Base-by-base conservation (phyloP, 2,329 filamentous ascomycete species). In the Arthrobotrys pseudoclavata region DNA sequence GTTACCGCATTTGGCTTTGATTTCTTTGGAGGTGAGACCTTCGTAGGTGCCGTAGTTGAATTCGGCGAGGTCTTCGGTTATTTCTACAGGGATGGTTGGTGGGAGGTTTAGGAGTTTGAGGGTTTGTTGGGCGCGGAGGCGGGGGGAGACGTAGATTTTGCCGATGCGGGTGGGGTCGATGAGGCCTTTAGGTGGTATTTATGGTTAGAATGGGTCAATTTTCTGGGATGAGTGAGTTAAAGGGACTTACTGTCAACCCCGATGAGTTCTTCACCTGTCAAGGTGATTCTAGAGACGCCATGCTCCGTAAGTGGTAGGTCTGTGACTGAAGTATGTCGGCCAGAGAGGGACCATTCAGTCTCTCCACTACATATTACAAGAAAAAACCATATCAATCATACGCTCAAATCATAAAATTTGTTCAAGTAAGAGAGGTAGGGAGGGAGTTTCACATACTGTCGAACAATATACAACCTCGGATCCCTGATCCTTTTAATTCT, bases 1-100 rank as follows among this genome's bases (percentile, higher is more conserved):
- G 81, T 87, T 85, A 76, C 84, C 86, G 62, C 88, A 87, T 80
- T 85, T 82, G 64, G 86, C 86, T 62, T 88, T 86, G 82, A 96
- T 96, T 80, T 93, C 86, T 15, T 86, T 84, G 79, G 87, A 91
- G 40, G 91, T 93, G 82, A 96, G 87, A 7, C 93, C 93, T 84
- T 97, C 93, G 82, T 96, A 97, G 80, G 91, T 88, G 52, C 92
- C 93, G 82, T 97, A 96, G 84, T 96, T 91, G 93, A 93, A 96
- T 83, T 96, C 92, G 15, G 91, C 88, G 70, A 96, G 89, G 76
- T 90, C 89, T 63, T 92, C 87, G 0, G 90, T 92, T 79, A 93
- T 85, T 81, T 92, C 86, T 22, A 94, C 86, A 26, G 85, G 84
- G 6, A 91, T 91, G 13, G 84, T 82, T 9, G 81, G 81, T 1